A percentile compares a stretch with the other conserved stretches of the same genome.
Conservation (phyloP, 31 red algal genomes). For the Porphyra umbilicalis region DNA sequence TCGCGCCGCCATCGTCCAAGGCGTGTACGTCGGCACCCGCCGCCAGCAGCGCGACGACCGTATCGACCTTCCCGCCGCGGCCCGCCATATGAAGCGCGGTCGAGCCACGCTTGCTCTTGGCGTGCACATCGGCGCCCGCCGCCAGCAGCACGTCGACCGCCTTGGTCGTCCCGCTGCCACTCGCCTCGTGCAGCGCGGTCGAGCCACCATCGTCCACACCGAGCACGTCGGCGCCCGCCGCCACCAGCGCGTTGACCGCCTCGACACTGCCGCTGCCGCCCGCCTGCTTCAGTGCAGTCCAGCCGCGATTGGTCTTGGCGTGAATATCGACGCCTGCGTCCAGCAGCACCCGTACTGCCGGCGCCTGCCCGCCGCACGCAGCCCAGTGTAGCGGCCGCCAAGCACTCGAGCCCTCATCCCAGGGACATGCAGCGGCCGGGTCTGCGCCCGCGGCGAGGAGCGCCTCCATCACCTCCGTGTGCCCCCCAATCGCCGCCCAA, state of each 20-base stretch:
- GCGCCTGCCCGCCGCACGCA: too few relatives aligned
- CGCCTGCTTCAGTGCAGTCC: background rate
- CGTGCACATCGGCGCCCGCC: background rate
- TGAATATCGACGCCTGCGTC: background rate
- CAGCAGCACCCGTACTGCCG: background rate
- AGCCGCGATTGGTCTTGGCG: background rate
- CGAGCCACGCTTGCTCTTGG: too few relatives aligned
- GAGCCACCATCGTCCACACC: background rate
- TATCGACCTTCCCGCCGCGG: background rate
- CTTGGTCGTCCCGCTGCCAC: too few relatives aligned
- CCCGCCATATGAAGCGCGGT: background rate
- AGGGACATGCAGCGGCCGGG: too few relatives aligned
- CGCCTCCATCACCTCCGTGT: too few relatives aligned
- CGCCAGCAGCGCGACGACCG: background rate
- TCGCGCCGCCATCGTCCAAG: background rate
- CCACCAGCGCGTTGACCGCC: background rate
- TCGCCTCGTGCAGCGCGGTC: background rate
- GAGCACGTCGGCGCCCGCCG: background rate
- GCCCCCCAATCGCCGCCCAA: too few relatives aligned
- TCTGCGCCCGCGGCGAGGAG: too few relatives aligned
- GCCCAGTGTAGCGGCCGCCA: too few relatives aligned
- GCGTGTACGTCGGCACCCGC: background rate
- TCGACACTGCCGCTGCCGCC: too few relatives aligned
- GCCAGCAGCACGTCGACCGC: background rate
- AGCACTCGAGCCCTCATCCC: too few relatives aligned